phyloP scores from a whole-genome alignment of 768 basidiomycete species.

The Collybia sordida region DNA sequence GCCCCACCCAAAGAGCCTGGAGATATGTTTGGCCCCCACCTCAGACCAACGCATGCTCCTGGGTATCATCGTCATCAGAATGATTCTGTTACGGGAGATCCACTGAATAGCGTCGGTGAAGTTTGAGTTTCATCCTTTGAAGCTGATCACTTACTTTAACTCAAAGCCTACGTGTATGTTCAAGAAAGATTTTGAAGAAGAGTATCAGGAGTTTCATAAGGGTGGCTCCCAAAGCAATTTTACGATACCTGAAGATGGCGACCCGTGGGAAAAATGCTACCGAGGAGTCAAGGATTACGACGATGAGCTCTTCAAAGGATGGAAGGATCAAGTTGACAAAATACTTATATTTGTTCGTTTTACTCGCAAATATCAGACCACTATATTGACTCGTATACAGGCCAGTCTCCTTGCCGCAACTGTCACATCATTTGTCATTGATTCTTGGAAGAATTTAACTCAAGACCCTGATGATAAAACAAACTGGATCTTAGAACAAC shows the following conservation, averaged over 20 bases:
- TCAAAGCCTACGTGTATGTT: too few species aligned
- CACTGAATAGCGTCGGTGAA: too few species aligned
- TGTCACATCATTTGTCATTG: not conserved
- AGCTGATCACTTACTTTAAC: too few species aligned
- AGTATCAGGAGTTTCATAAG: too few species aligned
- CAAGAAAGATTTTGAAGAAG: too few species aligned
- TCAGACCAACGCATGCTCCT: too few species aligned
- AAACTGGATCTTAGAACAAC: not conserved
- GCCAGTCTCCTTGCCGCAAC: constrained; percentile 1
- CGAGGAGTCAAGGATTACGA: not conserved
- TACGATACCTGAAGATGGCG: not conserved
- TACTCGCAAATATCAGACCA: not conserved
- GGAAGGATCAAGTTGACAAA: not conserved
- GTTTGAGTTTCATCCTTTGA: too few species aligned
- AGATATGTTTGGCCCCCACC: too few species aligned
- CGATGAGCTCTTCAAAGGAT: not conserved
- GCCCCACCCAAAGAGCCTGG: too few species aligned
- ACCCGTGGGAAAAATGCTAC: not conserved
- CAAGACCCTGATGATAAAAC: not conserved
- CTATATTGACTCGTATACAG: not conserved
- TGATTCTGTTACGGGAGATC: too few species aligned
- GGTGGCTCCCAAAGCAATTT: too few species aligned
- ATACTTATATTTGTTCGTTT: not conserved
- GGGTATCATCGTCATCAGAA: too few species aligned
- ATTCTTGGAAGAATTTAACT: not conserved